Evolutionary conservation across 306 rosid genomes (phyloP).

Genomic region (Lithocarpus polystachyus): DNA sequence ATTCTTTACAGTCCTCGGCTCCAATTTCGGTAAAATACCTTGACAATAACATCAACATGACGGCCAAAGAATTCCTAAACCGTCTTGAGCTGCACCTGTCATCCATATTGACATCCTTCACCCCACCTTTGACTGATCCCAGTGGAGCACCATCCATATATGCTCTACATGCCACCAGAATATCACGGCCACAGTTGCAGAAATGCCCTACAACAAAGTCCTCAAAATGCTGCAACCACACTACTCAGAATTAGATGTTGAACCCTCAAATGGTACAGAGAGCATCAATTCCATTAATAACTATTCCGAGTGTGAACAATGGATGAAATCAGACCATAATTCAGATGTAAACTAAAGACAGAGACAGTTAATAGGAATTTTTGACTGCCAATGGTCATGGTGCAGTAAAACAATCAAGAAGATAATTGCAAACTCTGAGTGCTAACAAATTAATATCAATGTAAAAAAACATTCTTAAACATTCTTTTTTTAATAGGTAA

Average conservation of each 20-base stretch:
- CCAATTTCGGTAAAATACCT: conserved; percentile 46
- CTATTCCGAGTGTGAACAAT: too few species aligned
- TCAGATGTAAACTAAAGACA: background rate
- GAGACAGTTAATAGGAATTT: background rate
- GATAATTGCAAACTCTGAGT: background rate
- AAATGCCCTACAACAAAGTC: conserved; percentile 74
- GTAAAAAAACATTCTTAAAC: background rate
- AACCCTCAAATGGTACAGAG: background rate
- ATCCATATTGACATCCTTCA: conserved; percentile 67
- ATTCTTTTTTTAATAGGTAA: too few species aligned
- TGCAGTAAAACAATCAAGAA: background rate
- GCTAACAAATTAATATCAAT: background rate
- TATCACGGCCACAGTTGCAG: conserved; percentile 50
- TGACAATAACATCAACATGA: conserved; percentile 38
- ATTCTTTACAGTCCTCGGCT: conserved; percentile 52
- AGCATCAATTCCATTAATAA: too few species aligned
- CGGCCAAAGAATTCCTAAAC: conserved; percentile 40
- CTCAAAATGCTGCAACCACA: conserved; percentile 64
- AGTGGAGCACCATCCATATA: conserved; percentile 83
- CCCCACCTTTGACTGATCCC: conserved; percentile 79
- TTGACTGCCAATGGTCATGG: background rate
- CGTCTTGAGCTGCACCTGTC: conserved; percentile 65
- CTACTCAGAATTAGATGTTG: conserved; percentile 19
- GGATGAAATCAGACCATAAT: too few species aligned
- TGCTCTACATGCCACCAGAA: conserved; percentile 74